phyloP scores from a whole-genome alignment of 1,139 yeast species.

The Kluyveromyces marxianus region DNA sequence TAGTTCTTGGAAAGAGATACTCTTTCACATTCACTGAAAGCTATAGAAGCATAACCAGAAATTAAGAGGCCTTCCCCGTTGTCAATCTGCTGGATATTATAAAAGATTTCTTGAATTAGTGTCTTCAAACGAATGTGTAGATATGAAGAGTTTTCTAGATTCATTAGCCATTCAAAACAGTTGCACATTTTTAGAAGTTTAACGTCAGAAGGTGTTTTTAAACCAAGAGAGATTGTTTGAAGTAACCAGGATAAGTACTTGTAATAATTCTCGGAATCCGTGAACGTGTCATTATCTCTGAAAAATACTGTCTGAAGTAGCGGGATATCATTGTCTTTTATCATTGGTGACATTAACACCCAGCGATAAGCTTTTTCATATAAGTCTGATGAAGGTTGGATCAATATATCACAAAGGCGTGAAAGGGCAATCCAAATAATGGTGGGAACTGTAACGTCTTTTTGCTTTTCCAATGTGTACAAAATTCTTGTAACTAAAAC shows the following conservation, averaged over 20 bases:
- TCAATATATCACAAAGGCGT: constrained; percentile 47
- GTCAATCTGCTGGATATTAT: constrained; percentile 45
- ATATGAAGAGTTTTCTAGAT: constrained; percentile 46
- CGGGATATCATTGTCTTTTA: constrained; percentile 58
- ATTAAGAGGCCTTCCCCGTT: constrained; percentile 56
- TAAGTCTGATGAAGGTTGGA: constrained; percentile 63
- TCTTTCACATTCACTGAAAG: constrained; percentile 37
- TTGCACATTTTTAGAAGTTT: constrained; percentile 43
- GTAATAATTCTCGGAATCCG: constrained; percentile 46
- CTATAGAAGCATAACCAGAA: constrained; percentile 54
- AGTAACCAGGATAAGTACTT: constrained; percentile 65
- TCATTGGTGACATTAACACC: constrained; percentile 40
- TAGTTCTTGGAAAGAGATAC: constrained; percentile 28
- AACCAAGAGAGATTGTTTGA: constrained; percentile 40
- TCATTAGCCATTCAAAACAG: constrained; percentile 61
- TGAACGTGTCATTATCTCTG: constrained; percentile 29
- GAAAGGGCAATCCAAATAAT: constrained; percentile 43
- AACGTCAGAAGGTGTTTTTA: constrained; percentile 44
- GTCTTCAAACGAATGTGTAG: constrained; percentile 36
- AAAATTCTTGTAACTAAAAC: constrained; percentile 57
- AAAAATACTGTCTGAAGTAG: constrained; percentile 44
- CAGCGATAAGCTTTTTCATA: constrained; percentile 63
- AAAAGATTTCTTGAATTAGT: constrained; percentile 39
- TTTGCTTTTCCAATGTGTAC: constrained; percentile 35
- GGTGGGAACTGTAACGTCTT: constrained; percentile 30